phyloP scores from a whole-genome alignment of 2,329 filamentous ascomycete genomes.

The Sarocladium kiliense region DNA sequence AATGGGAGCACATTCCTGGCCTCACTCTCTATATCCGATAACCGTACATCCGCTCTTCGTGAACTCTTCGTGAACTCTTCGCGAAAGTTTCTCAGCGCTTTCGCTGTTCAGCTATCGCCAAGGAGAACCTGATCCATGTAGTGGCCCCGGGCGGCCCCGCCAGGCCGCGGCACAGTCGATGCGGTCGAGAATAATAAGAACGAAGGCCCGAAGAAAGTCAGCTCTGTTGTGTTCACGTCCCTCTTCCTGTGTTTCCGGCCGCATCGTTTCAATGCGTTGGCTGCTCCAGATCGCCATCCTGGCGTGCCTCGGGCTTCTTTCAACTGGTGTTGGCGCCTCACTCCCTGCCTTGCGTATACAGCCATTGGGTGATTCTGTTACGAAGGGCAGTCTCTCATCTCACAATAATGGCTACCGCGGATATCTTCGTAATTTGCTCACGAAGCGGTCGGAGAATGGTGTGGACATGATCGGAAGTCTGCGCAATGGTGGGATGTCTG shows the following conservation, averaged over 20 bases:
- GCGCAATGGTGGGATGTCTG: constrained; percentile 10
- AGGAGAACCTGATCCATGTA: neutral
- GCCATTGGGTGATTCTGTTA: constrained; percentile 13
- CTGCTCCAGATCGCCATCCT: neutral
- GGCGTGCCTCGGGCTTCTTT: neutral
- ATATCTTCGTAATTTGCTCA: constrained; percentile 10
- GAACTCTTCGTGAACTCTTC: too few relatives aligned
- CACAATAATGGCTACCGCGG: constrained; percentile 11
- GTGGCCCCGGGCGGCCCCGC: neutral
- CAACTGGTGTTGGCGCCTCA: neutral
- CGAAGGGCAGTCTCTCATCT: constrained; percentile 10
- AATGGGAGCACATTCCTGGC: too few relatives aligned
- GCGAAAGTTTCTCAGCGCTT: too few relatives aligned
- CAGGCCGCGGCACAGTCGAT: neutral
- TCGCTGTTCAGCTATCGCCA: too few relatives aligned
- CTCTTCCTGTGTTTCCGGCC: too few relatives aligned
- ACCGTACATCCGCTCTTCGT: too few relatives aligned
- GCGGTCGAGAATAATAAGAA: neutral
- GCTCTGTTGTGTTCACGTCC: too few relatives aligned
- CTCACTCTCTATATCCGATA: too few relatives aligned
- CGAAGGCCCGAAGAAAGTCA: neutral
- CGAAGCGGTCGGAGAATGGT: neutral
- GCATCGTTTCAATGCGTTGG: neutral
- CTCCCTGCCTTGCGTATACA: constrained; percentile 12
- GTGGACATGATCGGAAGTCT: constrained; percentile 14